These are phyloP conservation scores for Candida corydali DNA, from an alignment of 805 yeast genomes.

Conservation along the genomic window DNA sequence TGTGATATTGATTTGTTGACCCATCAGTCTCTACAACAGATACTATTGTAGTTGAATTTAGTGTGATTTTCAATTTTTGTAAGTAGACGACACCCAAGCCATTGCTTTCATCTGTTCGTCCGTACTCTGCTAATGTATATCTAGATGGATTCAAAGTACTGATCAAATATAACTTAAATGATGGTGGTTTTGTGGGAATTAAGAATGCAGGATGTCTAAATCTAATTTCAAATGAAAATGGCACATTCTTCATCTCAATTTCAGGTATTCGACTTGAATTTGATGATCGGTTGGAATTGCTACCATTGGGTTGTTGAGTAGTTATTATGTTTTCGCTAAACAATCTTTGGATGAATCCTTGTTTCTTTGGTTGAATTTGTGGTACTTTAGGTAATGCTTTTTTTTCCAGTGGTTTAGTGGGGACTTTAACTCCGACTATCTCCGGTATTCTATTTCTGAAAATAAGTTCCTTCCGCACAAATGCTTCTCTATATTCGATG, in stretches of 20 bases:
- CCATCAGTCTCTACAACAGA: slow-evolving; percentile 25
- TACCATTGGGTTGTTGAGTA: slow-evolving; percentile 10
- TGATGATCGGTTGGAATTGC: slow-evolving; percentile 7
- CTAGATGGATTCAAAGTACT: slow-evolving; percentile 24
- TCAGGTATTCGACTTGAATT: slow-evolving; percentile 12
- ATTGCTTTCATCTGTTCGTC: slow-evolving; percentile 37
- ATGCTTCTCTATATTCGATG: slow-evolving; percentile 37
- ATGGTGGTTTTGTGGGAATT: slow-evolving; percentile 39
- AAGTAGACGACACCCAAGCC: slow-evolving; percentile 46
- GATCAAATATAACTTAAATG: slow-evolving; percentile 29
- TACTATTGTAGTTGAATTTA: slow-evolving; percentile 23
- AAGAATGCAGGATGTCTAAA: slow-evolving; percentile 45
- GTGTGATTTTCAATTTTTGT: slow-evolving; percentile 32
- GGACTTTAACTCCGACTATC: slow-evolving; percentile 34
- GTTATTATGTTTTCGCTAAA: slow-evolving; percentile 11
- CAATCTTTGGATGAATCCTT: slow-evolving; percentile 26
- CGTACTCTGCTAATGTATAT: slow-evolving; percentile 27
- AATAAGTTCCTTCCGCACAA: slow-evolving; percentile 38
- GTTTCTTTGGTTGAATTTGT: slow-evolving; percentile 13
- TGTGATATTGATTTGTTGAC: slow-evolving; percentile 18
- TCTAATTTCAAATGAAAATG: slow-evolving; percentile 45
- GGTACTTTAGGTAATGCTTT: slow-evolving; percentile 18
- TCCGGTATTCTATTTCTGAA: slow-evolving; percentile 41
- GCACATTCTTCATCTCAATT: slow-evolving; percentile 32
- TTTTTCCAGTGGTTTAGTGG: slow-evolving; percentile 13